Evolutionary conservation across 2,329 filamentous ascomycete genomes (phyloP), one percentile per base, ranked within the genome.

Genomic region (Cladophialophora exuberans): DNA sequence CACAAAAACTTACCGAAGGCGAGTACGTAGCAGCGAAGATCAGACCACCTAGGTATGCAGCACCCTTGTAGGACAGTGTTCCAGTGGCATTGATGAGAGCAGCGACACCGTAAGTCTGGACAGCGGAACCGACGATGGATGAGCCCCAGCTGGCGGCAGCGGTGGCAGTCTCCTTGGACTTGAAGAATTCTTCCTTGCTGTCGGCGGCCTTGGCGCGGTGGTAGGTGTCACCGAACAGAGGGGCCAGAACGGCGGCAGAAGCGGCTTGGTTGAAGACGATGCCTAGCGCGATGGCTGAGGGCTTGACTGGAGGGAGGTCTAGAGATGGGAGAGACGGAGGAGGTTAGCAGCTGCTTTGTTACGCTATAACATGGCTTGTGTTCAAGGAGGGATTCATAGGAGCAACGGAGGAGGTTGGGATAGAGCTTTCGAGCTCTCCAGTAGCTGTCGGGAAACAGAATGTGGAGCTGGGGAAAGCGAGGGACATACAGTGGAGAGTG

Each of bases 161-260:
- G 58, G 88, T 88, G 60, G 88, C 85, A 62, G 93, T 89, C 80
- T 97, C 93, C 83, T 91, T 93, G 66, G 90, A 95, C 75, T 87
- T 87, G 76, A 95, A 78, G 78, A 97, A 97, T 79, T 97, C 93
- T 79, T 97, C 92, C 80, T 94, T 96, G 70, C 87, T 89, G 84
- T 96, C 93, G 73, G 93, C 85, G 59, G 84, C 79, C 83, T 96
- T 92, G 65, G 93, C 92, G 66, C 90, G 88, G 78, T 92, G 87
- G 83, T 96, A 97, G 70, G 90, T 93, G 70, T 95, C 87, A 71
- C 94, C 93, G 73, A 97, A 96, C 75, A 97, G 78, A 61, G 93
- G 93, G 57, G 85, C 83, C 61, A 97, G 84, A 67, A 97, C 85
- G 61, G 89, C 92, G 62, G 94, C 86, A 70, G 94, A 94, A 68